Base-by-base conservation (phyloP, 2,329 filamentous ascomycete genomes). In the Colletotrichum siamense region DNA sequence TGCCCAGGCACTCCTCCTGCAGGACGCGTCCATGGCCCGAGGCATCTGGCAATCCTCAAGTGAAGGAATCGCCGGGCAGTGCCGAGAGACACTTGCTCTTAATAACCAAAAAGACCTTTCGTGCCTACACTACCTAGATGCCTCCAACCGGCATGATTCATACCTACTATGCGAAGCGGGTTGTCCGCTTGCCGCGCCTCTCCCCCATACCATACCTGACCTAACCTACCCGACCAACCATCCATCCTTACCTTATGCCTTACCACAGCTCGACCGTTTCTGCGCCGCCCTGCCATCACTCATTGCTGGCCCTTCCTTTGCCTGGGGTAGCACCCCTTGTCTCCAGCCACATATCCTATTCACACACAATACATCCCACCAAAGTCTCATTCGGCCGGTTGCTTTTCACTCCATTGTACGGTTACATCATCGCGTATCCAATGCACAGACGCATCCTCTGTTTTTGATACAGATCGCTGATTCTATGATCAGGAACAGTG, bases 401-500 rank as follows among this genome's bases (percentile, higher is more conserved):
- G 44, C 52, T 36, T 32, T 24, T 13, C 16, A 69, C 24, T 65
- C 28, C 26, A 74, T 68, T 68, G 69, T 74, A 64, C 59, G 57
- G 64, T 76, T 74, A 69, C 74, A 69, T 74, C 64, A 74, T 73
- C 36, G 26, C 18, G 24, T 39, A 36, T 57, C 34, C n/a, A 16
- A 49, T 69, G 74, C 74, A 73, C 74, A 74, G 74, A 69, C 59
- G 16, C 59, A 68, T 34, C 24, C 55, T 73, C 62, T 16, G 34
- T 30, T 64, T 64, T 52, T 16, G 28, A 65, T 74, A 62, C 64
- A 64, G 70, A 69, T 69, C 49, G 74, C 74, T 76, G 64, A 76
- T 61, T 64, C 18, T 74, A 59, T 69, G 59, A 44, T 32, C 28
- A 73, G 73, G 70, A 69, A 73, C 70, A 28, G 57, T 69, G 26